Conservation (phyloP, 148 eudicot genomes). For the Salicornia ramosissima region DNA sequence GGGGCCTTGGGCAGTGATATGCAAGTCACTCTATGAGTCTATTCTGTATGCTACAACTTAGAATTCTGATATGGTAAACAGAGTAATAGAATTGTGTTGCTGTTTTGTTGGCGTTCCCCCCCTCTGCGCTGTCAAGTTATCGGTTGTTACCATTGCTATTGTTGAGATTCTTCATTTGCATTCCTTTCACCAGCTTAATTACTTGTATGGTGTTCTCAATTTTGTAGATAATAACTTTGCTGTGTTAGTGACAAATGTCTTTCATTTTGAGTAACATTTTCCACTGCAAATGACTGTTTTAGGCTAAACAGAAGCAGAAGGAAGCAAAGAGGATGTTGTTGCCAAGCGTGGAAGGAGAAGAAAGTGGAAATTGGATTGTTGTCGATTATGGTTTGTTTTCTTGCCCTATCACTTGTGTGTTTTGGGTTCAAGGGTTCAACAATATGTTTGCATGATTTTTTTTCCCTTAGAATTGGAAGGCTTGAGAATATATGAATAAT, state of each 20-base stretch:
- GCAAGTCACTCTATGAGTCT: no score
- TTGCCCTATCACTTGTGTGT: slow-evolving; percentile 3
- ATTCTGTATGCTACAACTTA: no score
- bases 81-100: neutral
- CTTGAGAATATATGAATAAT: neutral
- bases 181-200: neutral
- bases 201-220: neutral
- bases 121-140: neutral
- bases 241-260: neutral
- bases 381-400: slow-evolving; percentile 71
- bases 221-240: neutral
- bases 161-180: neutral
- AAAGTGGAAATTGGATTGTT: slow-evolving; percentile 87
- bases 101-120: neutral
- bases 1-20: no score
- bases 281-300: slow-evolving; percentile 3
- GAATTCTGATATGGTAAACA: neutral
- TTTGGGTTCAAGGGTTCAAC: neutral
- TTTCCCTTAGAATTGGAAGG: neutral
- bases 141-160: neutral
- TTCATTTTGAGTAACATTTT: neutral
- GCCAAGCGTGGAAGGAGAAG: slow-evolving; percentile 81
- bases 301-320: slow-evolving; percentile 88
- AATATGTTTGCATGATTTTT: neutral
- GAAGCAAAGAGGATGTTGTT: slow-evolving; percentile 74